Evolutionary conservation across 805 yeast species (phyloP).

Genomic region (Hermanozyma aechmeae): DNA sequence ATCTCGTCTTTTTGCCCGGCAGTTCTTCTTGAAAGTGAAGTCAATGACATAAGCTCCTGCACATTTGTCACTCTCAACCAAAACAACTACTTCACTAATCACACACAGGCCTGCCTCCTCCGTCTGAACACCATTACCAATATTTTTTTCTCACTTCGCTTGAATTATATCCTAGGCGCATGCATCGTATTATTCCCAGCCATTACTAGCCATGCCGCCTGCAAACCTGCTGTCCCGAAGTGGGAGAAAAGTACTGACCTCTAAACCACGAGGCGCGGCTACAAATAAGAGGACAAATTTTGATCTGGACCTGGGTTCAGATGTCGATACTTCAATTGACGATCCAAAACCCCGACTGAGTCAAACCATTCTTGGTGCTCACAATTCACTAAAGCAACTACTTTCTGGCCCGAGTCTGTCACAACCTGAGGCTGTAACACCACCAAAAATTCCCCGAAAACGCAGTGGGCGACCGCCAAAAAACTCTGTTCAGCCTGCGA

Average conservation of each 20-base stretch:
- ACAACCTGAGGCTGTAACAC: slow-evolving; percentile 1
- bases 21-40: not conserved
- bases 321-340: not conserved
- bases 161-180: not conserved
- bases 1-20: not conserved
- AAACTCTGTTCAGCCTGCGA: slow-evolving; percentile 1
- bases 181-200: no score
- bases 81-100: not conserved
- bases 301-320: slow-evolving; percentile 5
- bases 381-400: slow-evolving; percentile 10
- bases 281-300: slow-evolving; percentile 1
- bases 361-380: slow-evolving; percentile 7
- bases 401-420: slow-evolving; percentile 3
- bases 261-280: not conserved
- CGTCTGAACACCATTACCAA: not conserved
- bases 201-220: slow-evolving; percentile 5
- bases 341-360: slow-evolving; percentile 3
- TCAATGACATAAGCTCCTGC: no score
- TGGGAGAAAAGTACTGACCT: not conserved
- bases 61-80: not conserved
- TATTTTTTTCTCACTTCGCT: not conserved
- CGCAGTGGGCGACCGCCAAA: slow-evolving; percentile 1
- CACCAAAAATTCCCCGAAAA: slow-evolving; percentile 2
- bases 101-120: not conserved
- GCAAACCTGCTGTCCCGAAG: slow-evolving; percentile 1